These are phyloP conservation scores for Anthracocystis walkeri DNA, from an alignment of 1,284 basidiomycete genomes.

Conservation along the genomic window DNA sequence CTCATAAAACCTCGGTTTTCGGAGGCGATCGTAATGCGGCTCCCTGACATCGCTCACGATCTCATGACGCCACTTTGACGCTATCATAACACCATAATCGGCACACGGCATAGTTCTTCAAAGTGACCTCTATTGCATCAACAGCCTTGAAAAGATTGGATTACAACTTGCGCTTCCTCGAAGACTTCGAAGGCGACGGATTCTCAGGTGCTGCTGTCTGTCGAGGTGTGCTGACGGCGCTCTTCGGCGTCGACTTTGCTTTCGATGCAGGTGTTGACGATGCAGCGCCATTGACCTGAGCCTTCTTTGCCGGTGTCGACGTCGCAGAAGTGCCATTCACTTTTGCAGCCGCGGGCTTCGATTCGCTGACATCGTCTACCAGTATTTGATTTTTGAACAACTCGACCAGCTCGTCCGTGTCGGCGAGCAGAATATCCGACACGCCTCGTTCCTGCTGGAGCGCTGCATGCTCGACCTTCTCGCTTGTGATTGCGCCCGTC, in stretches of 20 bases:
- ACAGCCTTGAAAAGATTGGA: neutral
- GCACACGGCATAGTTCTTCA: no score
- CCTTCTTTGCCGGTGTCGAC: slow-evolving; percentile 26
- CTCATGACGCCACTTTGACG: no score
- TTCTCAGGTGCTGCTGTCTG: neutral
- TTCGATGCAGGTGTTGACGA: slow-evolving; percentile 1
- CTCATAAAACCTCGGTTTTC: no score
- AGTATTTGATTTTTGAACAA: slow-evolving; percentile 37
- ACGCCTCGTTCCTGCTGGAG: slow-evolving; percentile 21
- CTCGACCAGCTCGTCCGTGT: slow-evolving; percentile 45
- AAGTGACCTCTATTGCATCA: neutral
- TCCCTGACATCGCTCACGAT: no score
- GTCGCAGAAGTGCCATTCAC: slow-evolving; percentile 7
- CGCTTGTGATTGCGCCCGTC: neutral
- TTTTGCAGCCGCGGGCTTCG: slow-evolving; percentile 7
- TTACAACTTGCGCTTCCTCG: slow-evolving; percentile 40
- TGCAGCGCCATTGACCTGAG: slow-evolving; percentile 20
- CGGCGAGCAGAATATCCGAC: slow-evolving; percentile 30
- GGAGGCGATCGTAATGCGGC: no score
- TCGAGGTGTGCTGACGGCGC: slow-evolving; percentile 4
- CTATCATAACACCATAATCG: no score
- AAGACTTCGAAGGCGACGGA: slow-evolving; percentile 26
- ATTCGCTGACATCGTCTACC: neutral
- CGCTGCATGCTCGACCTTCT: neutral
- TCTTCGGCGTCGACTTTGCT: slow-evolving; percentile 3